Evolutionary conservation across 306 rosid species (phyloP).

Genomic region (Morella rubra): DNA sequence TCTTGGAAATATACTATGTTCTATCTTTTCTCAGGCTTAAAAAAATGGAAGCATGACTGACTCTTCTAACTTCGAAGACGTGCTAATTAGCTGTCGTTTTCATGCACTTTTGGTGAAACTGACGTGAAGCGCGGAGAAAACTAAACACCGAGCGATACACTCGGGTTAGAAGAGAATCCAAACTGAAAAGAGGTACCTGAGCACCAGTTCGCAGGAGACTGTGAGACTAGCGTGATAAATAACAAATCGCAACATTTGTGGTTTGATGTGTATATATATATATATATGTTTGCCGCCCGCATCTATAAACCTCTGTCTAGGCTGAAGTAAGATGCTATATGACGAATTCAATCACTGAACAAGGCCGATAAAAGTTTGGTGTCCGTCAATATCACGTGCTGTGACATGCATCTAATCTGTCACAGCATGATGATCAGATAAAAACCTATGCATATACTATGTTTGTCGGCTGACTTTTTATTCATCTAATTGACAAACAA

Average conservation of each 20-base stretch:
- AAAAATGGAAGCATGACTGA: too few species aligned
- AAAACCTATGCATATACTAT: background rate
- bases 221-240: conserved; percentile 45
- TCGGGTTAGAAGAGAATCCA: background rate
- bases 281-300: background rate
- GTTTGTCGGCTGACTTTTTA: background rate
- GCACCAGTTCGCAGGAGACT: conserved; percentile 51
- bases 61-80: too few species aligned
- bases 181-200: conserved; percentile 16
- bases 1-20: too few species aligned
- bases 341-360: background rate
- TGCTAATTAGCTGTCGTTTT: background rate
- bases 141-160: background rate
- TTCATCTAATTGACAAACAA: background rate
- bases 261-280: too few species aligned
- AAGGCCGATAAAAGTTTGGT: background rate
- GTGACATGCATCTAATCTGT: background rate
- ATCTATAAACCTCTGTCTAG: background rate
- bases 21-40: too few species aligned
- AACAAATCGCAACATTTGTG: background rate
- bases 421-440: background rate
- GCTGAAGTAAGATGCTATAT: background rate
- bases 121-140: background rate
- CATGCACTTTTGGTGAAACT: background rate
- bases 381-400: background rate